A percentile compares a stretch with the other conserved stretches of the same genome.
phyloP scores from a whole-genome alignment of 2,329 filamentous ascomycete species.

The Calonectria fujianensis region DNA sequence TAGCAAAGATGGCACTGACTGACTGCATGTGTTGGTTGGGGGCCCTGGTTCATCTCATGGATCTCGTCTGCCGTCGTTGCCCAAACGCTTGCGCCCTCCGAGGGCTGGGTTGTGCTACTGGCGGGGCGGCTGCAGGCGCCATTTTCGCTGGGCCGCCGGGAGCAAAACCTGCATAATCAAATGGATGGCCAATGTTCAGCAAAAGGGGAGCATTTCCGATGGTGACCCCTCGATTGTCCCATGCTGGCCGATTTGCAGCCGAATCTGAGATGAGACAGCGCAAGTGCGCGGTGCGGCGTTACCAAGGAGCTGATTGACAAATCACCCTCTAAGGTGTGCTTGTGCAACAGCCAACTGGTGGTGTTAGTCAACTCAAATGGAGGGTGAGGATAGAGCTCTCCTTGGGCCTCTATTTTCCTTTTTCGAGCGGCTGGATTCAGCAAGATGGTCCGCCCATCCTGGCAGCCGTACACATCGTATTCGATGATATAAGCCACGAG shows the following conservation, averaged over 20 bases:
- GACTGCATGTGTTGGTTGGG: constrained; percentile 2
- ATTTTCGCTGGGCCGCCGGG: constrained; percentile 43
- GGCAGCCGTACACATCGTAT: neutral
- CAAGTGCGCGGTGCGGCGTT: constrained; percentile 49
- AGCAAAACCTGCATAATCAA: constrained; percentile 37
- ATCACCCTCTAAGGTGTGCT: constrained; percentile 43
- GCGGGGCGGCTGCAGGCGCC: constrained; percentile 49
- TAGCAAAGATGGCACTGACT: neutral
- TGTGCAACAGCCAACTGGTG: constrained; percentile 48
- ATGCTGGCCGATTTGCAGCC: constrained; percentile 43
- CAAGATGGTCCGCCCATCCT: neutral
- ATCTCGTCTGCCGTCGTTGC: constrained; percentile 43
- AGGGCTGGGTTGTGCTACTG: constrained; percentile 42
- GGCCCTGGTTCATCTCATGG: constrained; percentile 35
- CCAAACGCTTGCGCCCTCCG: constrained; percentile 26
- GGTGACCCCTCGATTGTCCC: constrained; percentile 42
- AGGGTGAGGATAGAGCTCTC: constrained; percentile 14
- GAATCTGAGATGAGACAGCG: constrained; percentile 51
- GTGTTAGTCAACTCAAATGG: constrained; percentile 29
- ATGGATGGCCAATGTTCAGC: constrained; percentile 33
- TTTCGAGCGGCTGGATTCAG: constrained; percentile 17
- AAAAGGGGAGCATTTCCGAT: constrained; percentile 42
- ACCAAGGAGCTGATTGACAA: constrained; percentile 33
- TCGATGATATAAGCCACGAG: neutral
- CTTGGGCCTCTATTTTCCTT: constrained; percentile 10